Percentiles rank a stretch among this genome's conserved stretches.
Conservation (phyloP, 768 basidiomycete species). For the Myochromella boudieri region DNA sequence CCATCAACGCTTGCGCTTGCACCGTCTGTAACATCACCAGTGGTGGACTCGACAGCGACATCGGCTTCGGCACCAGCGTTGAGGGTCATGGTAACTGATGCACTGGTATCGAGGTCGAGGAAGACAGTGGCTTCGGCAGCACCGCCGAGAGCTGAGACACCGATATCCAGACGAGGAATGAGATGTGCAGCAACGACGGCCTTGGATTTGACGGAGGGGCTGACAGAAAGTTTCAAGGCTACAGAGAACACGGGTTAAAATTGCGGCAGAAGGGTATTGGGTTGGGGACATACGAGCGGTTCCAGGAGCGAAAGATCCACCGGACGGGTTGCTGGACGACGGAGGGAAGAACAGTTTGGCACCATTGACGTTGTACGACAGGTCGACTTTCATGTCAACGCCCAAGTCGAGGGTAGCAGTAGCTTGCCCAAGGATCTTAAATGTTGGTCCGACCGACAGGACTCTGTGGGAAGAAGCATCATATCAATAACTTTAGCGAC, state of each 20-base stretch:
- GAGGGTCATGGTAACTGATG: slow-evolving; percentile 16
- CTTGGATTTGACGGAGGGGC: slow-evolving; percentile 35
- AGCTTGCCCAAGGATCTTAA: slow-evolving; percentile 31
- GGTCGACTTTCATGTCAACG: slow-evolving; percentile 28
- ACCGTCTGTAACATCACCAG: background rate
- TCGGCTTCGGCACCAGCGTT: slow-evolving; percentile 3
- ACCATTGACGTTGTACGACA: slow-evolving; percentile 29
- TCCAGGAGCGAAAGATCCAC: slow-evolving; percentile 24
- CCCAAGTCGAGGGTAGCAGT: slow-evolving; percentile 29
- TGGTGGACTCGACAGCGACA: slow-evolving; percentile 3
- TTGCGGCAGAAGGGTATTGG: background rate
- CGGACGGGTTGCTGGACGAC: slow-evolving; percentile 17
- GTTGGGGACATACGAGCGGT: slow-evolving; percentile 27
- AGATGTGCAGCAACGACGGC: slow-evolving; percentile 45
- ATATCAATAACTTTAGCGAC: background rate
- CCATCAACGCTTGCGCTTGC: slow-evolving; percentile 20
- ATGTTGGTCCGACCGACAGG: slow-evolving; percentile 39
- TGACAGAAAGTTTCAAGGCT: slow-evolving; percentile 42
- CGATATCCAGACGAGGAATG: slow-evolving; percentile 46
- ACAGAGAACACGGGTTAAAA: background rate
- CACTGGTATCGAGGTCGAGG: slow-evolving; percentile 39
- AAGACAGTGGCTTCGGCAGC: slow-evolving; percentile 38
- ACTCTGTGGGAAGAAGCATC: slow-evolving; percentile 23
- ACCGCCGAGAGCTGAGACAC: slow-evolving; percentile 38
- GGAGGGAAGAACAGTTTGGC: slow-evolving; percentile 40